phyloP scores from a whole-genome alignment of 2,329 filamentous ascomycete genomes.

The Alternaria brassicae region DNA sequence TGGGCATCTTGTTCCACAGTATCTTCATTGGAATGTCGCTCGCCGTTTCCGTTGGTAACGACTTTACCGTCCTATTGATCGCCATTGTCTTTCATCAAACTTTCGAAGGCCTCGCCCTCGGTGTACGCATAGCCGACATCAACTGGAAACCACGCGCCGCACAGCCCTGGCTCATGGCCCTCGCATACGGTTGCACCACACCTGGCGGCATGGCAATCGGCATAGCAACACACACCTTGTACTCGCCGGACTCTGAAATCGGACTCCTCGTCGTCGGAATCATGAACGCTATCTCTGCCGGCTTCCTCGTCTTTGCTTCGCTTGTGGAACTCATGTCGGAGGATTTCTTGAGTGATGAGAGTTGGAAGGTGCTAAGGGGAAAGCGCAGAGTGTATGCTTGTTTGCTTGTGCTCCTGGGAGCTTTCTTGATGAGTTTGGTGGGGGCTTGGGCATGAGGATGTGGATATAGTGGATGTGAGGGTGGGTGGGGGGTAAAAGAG shows the following conservation, averaged over 20 bases:
- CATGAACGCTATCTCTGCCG: conserved; percentile 85
- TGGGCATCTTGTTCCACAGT: conserved; percentile 68
- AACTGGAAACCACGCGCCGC: conserved; percentile 52
- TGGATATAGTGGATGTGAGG: not conserved
- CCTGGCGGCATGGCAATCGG: conserved; percentile 86
- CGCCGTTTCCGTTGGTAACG: conserved; percentile 60
- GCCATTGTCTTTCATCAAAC: conserved; percentile 74
- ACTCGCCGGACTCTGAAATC: conserved; percentile 77
- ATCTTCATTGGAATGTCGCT: conserved; percentile 69
- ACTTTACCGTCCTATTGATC: conserved; percentile 65
- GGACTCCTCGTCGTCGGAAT: conserved; percentile 83
- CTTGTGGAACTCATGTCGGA: conserved; percentile 85
- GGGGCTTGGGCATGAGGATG: conserved; percentile 70
- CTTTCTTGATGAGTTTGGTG: conserved; percentile 73
- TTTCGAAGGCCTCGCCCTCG: conserved; percentile 86
- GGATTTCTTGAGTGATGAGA: conserved; percentile 80
- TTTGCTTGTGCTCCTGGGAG: conserved; percentile 67
- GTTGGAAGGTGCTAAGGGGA: conserved; percentile 71
- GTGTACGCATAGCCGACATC: conserved; percentile 82
- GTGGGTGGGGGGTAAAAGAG: not conserved
- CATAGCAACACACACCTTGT: conserved; percentile 76
- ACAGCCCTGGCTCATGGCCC: conserved; percentile 73
- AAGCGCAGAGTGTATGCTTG: conserved; percentile 68
- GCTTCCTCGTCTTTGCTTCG: conserved; percentile 80
- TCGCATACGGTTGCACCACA: conserved; percentile 74